phyloP scores from a whole-genome alignment of 1,284 basidiomycete genomes.

The Abortiporus biennis region DNA sequence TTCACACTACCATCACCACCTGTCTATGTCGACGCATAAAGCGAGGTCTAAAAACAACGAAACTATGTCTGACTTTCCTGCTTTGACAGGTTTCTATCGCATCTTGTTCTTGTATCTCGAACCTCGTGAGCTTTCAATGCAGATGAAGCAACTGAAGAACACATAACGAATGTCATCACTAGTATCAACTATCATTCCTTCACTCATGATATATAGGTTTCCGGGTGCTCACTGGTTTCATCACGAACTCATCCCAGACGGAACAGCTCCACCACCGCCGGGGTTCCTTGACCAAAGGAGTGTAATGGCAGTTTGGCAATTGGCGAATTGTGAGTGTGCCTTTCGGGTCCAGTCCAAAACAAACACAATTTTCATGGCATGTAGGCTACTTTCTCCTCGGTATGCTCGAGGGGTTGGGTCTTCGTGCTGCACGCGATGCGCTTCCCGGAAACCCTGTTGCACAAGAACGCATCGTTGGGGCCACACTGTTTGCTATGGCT shows the following conservation, averaged over 20 bases:
- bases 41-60: too few relatives aligned
- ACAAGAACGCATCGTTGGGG: slow-evolving; percentile 67
- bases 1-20: too few relatives aligned
- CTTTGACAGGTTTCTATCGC: slow-evolving; percentile 63
- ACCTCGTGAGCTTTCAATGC: slow-evolving; percentile 40
- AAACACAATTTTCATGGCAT: slow-evolving; percentile 1
- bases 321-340: slow-evolving; percentile 54
- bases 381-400: slow-evolving; percentile 66
- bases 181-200: slow-evolving; percentile 58
- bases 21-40: too few relatives aligned
- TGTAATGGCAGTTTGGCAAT: slow-evolving; percentile 66
- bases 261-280: slow-evolving; percentile 23
- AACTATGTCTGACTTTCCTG: slow-evolving; percentile 52
- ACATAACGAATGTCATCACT: background rate
- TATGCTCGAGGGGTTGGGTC: slow-evolving; percentile 62
- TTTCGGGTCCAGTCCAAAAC: background rate
- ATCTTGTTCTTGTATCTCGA: slow-evolving; percentile 65
- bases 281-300: slow-evolving; percentile 42
- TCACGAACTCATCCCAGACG: slow-evolving; percentile 56
- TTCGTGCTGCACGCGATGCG: slow-evolving; percentile 62
- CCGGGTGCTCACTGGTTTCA: slow-evolving; percentile 70
- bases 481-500: slow-evolving; percentile 57
- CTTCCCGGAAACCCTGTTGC: slow-evolving; percentile 51
- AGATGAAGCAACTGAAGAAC: too few relatives aligned
- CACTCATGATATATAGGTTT: slow-evolving; percentile 51